Percentiles rank a stretch among this genome's conserved stretches.
phyloP scores from a whole-genome alignment of 2,329 filamentous ascomycete genomes.

The Sporothrix phasma region DNA sequence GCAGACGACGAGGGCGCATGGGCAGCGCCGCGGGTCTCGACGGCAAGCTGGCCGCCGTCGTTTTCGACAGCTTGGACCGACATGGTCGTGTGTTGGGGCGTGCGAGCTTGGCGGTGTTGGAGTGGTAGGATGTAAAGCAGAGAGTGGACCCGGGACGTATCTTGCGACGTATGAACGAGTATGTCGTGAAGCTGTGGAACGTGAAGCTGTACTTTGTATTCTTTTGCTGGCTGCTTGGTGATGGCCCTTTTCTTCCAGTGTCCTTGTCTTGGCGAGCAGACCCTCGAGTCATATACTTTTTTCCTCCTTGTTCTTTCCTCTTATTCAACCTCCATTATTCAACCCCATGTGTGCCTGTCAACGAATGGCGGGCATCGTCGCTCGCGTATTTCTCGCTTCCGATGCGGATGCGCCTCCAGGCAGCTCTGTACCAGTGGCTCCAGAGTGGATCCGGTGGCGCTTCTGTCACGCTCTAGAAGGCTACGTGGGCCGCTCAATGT shows the following conservation, averaged over 20 bases:
- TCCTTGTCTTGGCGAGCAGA: neutral
- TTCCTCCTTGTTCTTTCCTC: neutral
- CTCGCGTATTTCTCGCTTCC: constrained; percentile 15
- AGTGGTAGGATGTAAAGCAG: neutral
- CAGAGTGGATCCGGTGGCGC: neutral
- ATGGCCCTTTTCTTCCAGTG: neutral
- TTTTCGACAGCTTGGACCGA: constrained; percentile 4
- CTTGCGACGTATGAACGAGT: neutral
- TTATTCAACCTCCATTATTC: too few species aligned
- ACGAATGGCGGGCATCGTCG: neutral
- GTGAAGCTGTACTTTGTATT: neutral
- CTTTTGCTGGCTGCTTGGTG: neutral
- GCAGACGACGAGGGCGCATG: constrained; percentile 17
- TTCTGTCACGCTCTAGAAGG: too few species aligned
- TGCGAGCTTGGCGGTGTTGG: neutral
- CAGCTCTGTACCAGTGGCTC: neutral
- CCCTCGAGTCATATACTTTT: neutral
- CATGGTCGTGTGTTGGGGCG: neutral
- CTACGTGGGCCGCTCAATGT: neutral
- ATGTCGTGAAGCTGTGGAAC: neutral
- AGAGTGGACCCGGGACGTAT: neutral
- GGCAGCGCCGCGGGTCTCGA: constrained; percentile 17
- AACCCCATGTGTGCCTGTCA: neutral
- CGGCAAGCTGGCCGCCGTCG: constrained; percentile 17
- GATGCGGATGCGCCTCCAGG: constrained; percentile 11